A percentile compares a stretch with the other conserved stretches of the same genome.
These are phyloP conservation scores for Lithocarpus polystachyus DNA, from an alignment of 306 rosid species.

Conservation along the genomic window DNA sequence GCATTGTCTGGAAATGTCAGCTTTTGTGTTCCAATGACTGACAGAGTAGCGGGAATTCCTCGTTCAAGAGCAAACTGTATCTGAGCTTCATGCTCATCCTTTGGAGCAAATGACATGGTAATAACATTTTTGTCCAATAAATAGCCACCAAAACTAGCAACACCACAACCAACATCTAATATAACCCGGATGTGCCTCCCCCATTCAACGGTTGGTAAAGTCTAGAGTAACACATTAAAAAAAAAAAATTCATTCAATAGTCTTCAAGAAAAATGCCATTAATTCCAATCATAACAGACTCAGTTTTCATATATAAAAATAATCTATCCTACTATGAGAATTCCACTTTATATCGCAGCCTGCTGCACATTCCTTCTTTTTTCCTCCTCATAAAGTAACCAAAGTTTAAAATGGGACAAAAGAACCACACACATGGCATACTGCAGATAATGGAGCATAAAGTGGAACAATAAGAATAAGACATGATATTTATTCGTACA, in stretches of 20 bases:
- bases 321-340: no score
- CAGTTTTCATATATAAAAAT: neutral
- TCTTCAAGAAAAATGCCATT: conserved; percentile 9
- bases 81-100: conserved; percentile 99
- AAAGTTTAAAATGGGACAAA: no score
- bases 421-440: no score
- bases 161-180: conserved; percentile 96
- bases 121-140: conserved; percentile 75
- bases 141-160: conserved; percentile 96
- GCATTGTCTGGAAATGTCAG: conserved; percentile 71
- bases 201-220: conserved; percentile 59
- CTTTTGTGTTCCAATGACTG: conserved; percentile 90
- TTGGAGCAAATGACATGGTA: conserved; percentile 95
- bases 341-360: no score
- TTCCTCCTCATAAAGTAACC: no score
- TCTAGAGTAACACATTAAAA: conserved; percentile 35
- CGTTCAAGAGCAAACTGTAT: conserved; percentile 98
- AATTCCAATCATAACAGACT: neutral
- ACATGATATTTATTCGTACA: neutral
- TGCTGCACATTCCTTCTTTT: no score
- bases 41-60: conserved; percentile 93
- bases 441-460: no score
- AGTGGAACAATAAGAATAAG: no score
- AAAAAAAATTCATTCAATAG: neutral
- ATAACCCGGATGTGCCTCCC: conserved; percentile 74